Evolutionary conservation across 495 filamentous ascomycete genomes (phyloP).

Genomic region (Talaromyces stipitatus): DNA sequence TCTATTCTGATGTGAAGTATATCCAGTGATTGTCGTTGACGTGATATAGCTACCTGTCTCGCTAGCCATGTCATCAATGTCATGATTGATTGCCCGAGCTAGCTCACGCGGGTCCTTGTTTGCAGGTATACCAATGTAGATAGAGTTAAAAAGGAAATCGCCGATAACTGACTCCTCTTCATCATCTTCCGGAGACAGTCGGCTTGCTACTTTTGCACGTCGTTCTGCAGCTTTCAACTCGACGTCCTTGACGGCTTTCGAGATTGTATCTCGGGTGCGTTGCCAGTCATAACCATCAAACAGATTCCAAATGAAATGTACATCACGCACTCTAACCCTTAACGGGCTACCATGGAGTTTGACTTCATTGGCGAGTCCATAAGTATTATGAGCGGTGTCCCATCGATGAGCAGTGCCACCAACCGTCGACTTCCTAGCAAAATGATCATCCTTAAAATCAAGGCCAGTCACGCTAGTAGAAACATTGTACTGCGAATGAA

Average conservation of each 20-base stretch:
- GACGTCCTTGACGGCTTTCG: constrained; percentile 77
- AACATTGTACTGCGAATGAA: constrained; percentile 50
- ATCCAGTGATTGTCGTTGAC: constrained; percentile 53
- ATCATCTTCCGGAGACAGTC: constrained; percentile 38
- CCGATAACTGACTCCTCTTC: constrained; percentile 84
- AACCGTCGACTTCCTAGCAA: constrained; percentile 51
- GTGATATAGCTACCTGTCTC: constrained; percentile 85
- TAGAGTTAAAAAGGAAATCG: constrained; percentile 96
- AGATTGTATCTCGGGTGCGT: constrained; percentile 75
- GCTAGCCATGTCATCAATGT: constrained; percentile 77
- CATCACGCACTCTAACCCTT: constrained; percentile 69
- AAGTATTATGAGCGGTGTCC: constrained; percentile 67
- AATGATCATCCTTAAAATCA: constrained; percentile 74
- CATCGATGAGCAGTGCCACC: constrained; percentile 68
- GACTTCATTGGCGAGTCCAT: constrained; percentile 54
- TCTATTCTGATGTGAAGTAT: constrained; percentile 45
- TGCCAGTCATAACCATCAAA: constrained; percentile 98
- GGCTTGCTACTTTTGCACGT: constrained; percentile 40
- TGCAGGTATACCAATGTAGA: constrained; percentile 88
- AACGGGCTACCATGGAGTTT: constrained; percentile 65
- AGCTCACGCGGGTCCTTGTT: constrained; percentile 79
- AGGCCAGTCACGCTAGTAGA: constrained; percentile 45
- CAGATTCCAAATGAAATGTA: constrained; percentile 95
- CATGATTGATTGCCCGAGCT: constrained; percentile 72
- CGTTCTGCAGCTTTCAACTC: constrained; percentile 74